Base-by-base conservation (phyloP, 768 basidiomycete species). In the Kwoniella pini region DNA sequence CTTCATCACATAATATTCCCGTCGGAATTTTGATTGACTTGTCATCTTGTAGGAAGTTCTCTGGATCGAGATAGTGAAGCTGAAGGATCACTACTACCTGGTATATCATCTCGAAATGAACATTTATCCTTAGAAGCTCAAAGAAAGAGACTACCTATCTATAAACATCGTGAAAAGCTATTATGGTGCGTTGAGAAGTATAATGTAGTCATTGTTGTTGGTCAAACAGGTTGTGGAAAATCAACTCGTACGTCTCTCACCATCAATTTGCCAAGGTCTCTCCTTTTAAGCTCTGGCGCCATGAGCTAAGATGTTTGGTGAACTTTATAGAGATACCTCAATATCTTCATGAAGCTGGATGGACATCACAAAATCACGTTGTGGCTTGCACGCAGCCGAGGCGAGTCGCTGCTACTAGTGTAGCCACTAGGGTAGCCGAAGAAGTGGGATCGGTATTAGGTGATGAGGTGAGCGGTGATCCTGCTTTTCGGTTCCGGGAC, bases 381-480 rank as follows among this genome's bases (percentile, higher is more conserved):
- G 89, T 96, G 70, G 93, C 88, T 4, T 97, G 93, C 77, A 96
- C 92, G 1, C 92, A 95, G 76, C 91, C 92, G 12, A 83, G 92
- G 54, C 84, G 96, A 57, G 91, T 99, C 7, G 93, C 95, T 17
- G 96, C 95, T 12, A 97, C 93, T 1, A 91, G 90, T 15, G 93
- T 99, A 11, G 95, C 96, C 6, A 82, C 82, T 38, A 85, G 96
- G 42, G 94, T 97, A 1, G 91, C 96, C 0, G 80, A 87, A n/a
- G 96, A 99, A 80, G 86, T 97, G 13, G 94, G 95, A 5, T 84
- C 86, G 1, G 81, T 87, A 3, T 82, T 97, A 21, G 96, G 96
- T 11, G 90, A 96, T 62, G 77, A 78, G 55, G 77, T 74, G 48
- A 51, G 63, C 43, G 39, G 17, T 11, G 15, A 39, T 22, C 30